Conservation (phyloP, 208 protist genomes). For the Leishmania lainsoni region DNA sequence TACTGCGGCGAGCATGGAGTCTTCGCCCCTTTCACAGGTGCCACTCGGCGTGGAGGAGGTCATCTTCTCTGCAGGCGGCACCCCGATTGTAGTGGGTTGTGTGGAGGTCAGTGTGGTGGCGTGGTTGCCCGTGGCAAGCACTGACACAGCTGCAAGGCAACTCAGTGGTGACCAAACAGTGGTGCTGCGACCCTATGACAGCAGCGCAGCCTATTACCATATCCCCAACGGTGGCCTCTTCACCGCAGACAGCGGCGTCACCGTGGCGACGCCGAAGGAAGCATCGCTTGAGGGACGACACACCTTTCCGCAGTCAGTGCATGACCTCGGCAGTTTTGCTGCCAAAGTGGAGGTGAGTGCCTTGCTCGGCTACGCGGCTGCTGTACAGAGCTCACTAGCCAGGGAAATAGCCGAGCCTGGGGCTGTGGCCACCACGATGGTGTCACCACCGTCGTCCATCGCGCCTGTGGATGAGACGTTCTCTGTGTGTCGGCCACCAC, state of each 20-base stretch:
- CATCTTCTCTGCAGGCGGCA: constrained; percentile 7
- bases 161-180: not conserved
- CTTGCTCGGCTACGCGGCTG: not conserved
- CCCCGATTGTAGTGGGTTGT: not conserved
- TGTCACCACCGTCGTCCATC: not conserved
- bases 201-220: not conserved
- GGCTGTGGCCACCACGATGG: not conserved
- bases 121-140: not conserved
- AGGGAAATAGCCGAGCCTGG: not conserved
- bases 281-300: not conserved
- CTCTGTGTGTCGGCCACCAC: not conserved
- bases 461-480: not conserved
- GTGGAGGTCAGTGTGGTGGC: not conserved
- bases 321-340: constrained; percentile 1
- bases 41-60: not conserved
- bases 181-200: not conserved
- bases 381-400: not conserved
- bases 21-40: not conserved
- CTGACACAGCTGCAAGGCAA: not conserved
- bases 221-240: not conserved
- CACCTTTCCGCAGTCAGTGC: constrained; percentile 21
- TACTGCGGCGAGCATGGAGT: not conserved
- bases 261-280: not conserved
- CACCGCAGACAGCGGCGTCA: not conserved
- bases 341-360: constrained; percentile 1